phyloP scores from a whole-genome alignment of 1,139 yeast genomes.

The Geotrichum citri-aurantii region DNA sequence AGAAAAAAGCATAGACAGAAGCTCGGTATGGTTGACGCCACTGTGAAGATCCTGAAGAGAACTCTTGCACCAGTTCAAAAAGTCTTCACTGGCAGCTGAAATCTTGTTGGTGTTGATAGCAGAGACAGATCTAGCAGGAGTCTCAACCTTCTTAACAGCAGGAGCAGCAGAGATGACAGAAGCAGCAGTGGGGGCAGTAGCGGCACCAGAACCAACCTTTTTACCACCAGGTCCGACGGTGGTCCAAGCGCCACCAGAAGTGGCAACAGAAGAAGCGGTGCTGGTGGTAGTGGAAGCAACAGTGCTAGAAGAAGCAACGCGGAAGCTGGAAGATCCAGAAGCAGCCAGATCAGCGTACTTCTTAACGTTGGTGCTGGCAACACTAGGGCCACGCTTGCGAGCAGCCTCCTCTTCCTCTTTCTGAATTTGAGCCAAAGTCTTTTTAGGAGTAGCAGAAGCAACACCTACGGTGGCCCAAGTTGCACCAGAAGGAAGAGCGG shows the following conservation, averaged over 20 bases:
- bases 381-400: slow-evolving; percentile 28
- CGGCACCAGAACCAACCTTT: slow-evolving; percentile 25
- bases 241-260: slow-evolving; percentile 36
- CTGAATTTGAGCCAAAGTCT: slow-evolving; percentile 46
- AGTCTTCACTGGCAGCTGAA: slow-evolving; percentile 47
- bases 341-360: slow-evolving; percentile 20
- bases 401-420: slow-evolving; percentile 43
- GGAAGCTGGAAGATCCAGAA: slow-evolving; percentile 9
- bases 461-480: slow-evolving; percentile 49
- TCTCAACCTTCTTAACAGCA: slow-evolving; percentile 24
- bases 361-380: slow-evolving; percentile 12
- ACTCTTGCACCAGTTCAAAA: slow-evolving; percentile 76
- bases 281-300: slow-evolving; percentile 23
- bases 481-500: slow-evolving; percentile 45
- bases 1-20: slow-evolving; percentile 71
- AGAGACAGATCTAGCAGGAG: slow-evolving; percentile 39
- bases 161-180: slow-evolving; percentile 25
- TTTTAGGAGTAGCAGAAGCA: slow-evolving; percentile 31
- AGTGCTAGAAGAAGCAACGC: slow-evolving; percentile 21
- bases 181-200: slow-evolving; percentile 23
- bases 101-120: slow-evolving; percentile 30
- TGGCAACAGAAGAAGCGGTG: slow-evolving; percentile 23
- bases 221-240: slow-evolving; percentile 35
- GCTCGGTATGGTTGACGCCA: slow-evolving; percentile 56
- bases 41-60: slow-evolving; percentile 64